Base-by-base conservation (phyloP, 2,329 filamentous ascomycete species). In the Penicillium aurantiogriseum region DNA sequence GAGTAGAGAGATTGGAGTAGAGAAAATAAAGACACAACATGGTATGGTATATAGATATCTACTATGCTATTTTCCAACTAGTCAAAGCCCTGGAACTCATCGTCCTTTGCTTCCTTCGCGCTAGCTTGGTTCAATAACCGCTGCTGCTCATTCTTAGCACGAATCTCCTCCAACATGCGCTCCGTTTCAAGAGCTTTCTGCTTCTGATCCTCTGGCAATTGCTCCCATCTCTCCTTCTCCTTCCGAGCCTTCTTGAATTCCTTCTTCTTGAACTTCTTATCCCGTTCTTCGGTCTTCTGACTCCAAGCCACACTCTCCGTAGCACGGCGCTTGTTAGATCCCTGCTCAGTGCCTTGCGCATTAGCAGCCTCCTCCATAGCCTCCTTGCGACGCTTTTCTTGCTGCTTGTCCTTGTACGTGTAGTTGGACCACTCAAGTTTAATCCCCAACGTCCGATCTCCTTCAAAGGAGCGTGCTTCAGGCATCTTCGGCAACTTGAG, bases 401-500 rank as follows among this genome's bases (percentile, higher is more conserved):
- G 82, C 21, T 80, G 77, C 70, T 88, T 89, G 66, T 93, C 89
- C 67, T 86, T 86, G 76, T 91, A 93, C 0, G 83, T 78, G 66
- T 86, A 91, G 2, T 74, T 79, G 43, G 87, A 81, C 82, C 89
- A 87, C 71, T 91, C 85, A 4, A 77, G 50, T 1, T 58, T 62
- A 11, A 91, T 77, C 2, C 82, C 81, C 2, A 88, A 77, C 23
- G 78, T 82, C 61, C 83, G 82, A 70, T 91, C 88, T 5, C 88
- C 88, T 13, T 85, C 82, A 80, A 89, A 93, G 0, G 80, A 83
- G 67, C 87, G 88, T 52, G 91, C 78, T 74, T 99, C 94, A 0
- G 94, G 93, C 94, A 99, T 99, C 71, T 89, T 91, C 4, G 94
- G 94, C 62, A 97, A 81, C 50, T 87, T 87, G 2, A 97, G 80